These are phyloP conservation scores for Penicillium sp. DNA, from an alignment of 2,329 filamentous ascomycete genomes.

Conservation along the genomic window DNA sequence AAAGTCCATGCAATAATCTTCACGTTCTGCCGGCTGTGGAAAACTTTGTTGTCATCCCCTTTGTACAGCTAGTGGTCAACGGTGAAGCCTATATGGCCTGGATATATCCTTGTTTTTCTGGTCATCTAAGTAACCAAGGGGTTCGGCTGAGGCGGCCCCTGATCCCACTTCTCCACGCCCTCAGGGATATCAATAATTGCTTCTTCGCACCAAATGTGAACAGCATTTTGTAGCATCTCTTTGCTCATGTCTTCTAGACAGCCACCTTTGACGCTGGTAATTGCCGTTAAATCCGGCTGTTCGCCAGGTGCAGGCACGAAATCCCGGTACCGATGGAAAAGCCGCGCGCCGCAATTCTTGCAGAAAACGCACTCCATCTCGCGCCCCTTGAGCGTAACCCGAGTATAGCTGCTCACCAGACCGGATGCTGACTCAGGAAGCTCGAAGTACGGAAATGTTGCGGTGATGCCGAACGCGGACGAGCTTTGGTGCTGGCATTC, in stretches of 20 bases:
- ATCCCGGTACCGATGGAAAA: slow-evolving; percentile 55
- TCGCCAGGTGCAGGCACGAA: slow-evolving; percentile 51
- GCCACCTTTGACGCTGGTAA: slow-evolving; percentile 66
- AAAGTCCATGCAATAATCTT: too few species aligned
- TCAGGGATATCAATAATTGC: slow-evolving; percentile 70
- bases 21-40: too few species aligned
- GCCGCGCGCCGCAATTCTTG: slow-evolving; percentile 62
- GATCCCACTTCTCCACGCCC: slow-evolving; percentile 56
- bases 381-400: slow-evolving; percentile 58
- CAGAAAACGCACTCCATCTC: slow-evolving; percentile 67
- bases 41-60: too few species aligned
- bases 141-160: slow-evolving; percentile 45
- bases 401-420: slow-evolving; percentile 43
- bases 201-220: slow-evolving; percentile 67
- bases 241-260: slow-evolving; percentile 64
- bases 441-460: slow-evolving; percentile 67
- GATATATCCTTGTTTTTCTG: too few species aligned
- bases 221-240: slow-evolving; percentile 56
- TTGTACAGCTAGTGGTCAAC: too few species aligned
- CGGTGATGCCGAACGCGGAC: slow-evolving; percentile 66
- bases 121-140: slow-evolving; percentile 2
- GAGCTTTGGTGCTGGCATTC: slow-evolving; percentile 65
- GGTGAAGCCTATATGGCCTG: too few species aligned
- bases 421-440: slow-evolving; percentile 44
- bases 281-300: slow-evolving; percentile 36